Conservation (phyloP, 352 stramenopile species). For the Phytopythium montanum region DNA sequence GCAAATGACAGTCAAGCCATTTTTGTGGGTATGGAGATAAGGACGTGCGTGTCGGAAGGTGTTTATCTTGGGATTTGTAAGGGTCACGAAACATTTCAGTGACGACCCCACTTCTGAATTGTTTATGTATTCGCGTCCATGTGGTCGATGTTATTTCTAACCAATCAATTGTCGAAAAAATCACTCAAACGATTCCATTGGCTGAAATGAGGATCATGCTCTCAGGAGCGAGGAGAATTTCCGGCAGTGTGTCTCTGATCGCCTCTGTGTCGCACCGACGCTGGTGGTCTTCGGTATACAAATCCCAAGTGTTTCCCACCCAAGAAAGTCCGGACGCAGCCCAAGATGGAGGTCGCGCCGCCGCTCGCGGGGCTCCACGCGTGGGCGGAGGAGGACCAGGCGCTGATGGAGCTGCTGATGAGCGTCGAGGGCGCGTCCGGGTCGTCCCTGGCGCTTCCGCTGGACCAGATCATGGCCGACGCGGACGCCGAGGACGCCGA, state of each 20-base stretch:
- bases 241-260: not conserved
- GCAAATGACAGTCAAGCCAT: too few species aligned
- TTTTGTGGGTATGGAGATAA: too few species aligned
- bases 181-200: not conserved
- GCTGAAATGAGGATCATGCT: not conserved
- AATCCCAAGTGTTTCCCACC: not conserved
- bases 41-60: too few species aligned
- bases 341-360: slow-evolving; percentile 4
- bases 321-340: slow-evolving; percentile 5
- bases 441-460: not conserved
- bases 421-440: slow-evolving; percentile 8
- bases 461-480: slow-evolving; percentile 9
- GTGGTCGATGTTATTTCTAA: not conserved
- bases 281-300: not conserved
- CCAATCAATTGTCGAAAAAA: not conserved
- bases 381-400: slow-evolving; percentile 35
- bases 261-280: not conserved
- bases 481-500: not conserved
- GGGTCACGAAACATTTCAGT: not conserved
- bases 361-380: not conserved
- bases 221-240: too few species aligned
- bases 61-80: too few species aligned
- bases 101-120: not conserved
- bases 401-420: slow-evolving; percentile 28
- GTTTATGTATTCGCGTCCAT: not conserved